Evolutionary conservation across 1,139 yeast genomes (phyloP).

Genomic region (Suhomyces chickasaworum): DNA sequence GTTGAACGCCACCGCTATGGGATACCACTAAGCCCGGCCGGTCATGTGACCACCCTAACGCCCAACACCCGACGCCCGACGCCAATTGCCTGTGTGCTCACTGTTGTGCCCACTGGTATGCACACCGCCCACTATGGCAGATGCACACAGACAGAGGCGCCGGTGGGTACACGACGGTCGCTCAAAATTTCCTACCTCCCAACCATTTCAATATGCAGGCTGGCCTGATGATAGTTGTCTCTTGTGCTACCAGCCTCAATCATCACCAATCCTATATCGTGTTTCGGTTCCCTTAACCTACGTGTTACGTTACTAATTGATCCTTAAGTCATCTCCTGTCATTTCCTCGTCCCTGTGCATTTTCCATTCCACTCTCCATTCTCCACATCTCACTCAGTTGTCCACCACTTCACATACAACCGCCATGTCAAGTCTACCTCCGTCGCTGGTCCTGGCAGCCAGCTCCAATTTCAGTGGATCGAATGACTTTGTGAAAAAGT

Average conservation of each 20-base stretch:
- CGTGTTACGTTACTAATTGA: neutral
- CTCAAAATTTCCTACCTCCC: neutral
- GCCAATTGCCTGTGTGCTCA: neutral
- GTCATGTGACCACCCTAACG: too few species aligned
- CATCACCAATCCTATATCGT: neutral
- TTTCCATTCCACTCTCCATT: neutral
- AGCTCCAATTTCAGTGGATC: constrained; percentile 40
- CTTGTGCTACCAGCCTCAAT: constrained; percentile 1
- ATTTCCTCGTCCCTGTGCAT: neutral
- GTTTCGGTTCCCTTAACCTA: neutral
- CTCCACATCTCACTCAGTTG: neutral
- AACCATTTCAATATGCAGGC: constrained; percentile 5
- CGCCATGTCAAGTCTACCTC: constrained; percentile 8
- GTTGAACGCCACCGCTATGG: neutral
- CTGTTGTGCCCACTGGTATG: too few species aligned
- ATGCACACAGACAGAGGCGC: neutral
- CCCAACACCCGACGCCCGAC: too few species aligned
- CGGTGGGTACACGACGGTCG: constrained; percentile 4
- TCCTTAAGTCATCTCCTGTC: neutral
- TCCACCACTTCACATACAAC: neutral
- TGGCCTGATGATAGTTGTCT: constrained; percentile 6
- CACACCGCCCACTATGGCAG: neutral
- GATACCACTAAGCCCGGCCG: neutral
- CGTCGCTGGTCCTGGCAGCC: constrained; percentile 7
- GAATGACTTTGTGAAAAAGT: constrained; percentile 74